Base-by-base conservation (phyloP, 2,329 filamentous ascomycete genomes). In the Aaosphaeria pasadenensis region DNA sequence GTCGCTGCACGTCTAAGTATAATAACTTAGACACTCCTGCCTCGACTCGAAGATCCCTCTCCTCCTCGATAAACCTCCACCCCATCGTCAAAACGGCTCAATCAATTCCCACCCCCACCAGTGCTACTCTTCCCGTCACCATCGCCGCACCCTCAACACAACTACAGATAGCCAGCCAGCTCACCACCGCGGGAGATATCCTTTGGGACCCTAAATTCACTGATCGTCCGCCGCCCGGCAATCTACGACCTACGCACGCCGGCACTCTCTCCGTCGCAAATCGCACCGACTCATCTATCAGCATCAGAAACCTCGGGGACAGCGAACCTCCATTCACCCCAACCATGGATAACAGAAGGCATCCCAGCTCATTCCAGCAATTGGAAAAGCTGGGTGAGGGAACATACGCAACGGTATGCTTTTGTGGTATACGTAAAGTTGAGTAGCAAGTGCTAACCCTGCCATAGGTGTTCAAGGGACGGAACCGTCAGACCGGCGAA, bases 331-430 rank as follows among this genome's bases (percentile, higher is more conserved):
- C 71, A 46, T 62, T 64, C 41, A 43, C 44, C 32, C 35, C 45
- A 49, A 58, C 53, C 47, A 97, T 97, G 92, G 92, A 96, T 74
- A 88, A 89, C 67, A 89, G 95, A 71, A 81, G 88, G 65, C 90
- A 96, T 66, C 91, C 92, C 48, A 95, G 88, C 76, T 97, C 92
- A 53, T 99, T 99, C 79, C 92, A 97, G 81, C 94, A 97, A 84
- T 83, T 97, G 71, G 94, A 99, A 75, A 99, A 83, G 87, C 82
- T 99, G 58, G 94, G 94, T 65, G 94, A 99, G 78, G 94, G 94
- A 52, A 99, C 94, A 31, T 99, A 99, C 83, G 94, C 94, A 32
- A 99, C 94, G 32, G 94, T 96, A 79, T 65, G 17, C 17, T 24
- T 24, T 24, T 24, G 17, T 24, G 17, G 17, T 24, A 24, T 24